Evolutionary conservation across 305 asterid genomes (phyloP).

Genomic region (Fraxinus baroniana): DNA sequence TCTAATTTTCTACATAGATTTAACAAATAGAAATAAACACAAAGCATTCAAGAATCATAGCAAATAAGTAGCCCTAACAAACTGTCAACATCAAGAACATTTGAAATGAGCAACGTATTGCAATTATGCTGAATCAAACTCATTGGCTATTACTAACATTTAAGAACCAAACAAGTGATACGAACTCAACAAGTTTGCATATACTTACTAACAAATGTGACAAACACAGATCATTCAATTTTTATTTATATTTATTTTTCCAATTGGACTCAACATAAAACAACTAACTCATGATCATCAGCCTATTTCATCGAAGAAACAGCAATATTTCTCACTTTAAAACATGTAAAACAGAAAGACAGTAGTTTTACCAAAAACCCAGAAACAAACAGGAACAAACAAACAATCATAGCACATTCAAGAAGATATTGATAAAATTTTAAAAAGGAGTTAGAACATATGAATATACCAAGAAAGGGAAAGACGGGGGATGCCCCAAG

Average conservation of each 20-base stretch:
- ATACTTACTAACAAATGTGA: neutral
- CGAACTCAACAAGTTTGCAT: neutral
- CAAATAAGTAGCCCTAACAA: neutral
- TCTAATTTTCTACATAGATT: neutral
- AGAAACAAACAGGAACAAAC: neutral
- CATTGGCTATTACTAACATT: neutral
- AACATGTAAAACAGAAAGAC: neutral
- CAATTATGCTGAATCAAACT: neutral
- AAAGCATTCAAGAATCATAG: neutral
- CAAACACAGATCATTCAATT: neutral
- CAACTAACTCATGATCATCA: neutral
- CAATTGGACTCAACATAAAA: neutral
- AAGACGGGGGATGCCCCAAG: slow-evolving; percentile 76
- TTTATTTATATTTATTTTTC: neutral
- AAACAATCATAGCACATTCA: neutral
- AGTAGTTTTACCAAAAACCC: neutral
- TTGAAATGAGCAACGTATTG: neutral
- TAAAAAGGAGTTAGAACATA: neutral
- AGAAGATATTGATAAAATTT: neutral
- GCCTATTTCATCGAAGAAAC: neutral
- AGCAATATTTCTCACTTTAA: neutral
- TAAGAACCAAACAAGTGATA: neutral
- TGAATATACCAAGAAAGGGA: slow-evolving; percentile 75
- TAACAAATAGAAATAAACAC: neutral
- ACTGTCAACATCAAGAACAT: neutral